Percentiles rank a stretch among this genome's conserved stretches.
These are phyloP conservation scores for Lachnellula cervina DNA, from an alignment of 2,329 filamentous ascomycete genomes.

Conservation along the genomic window DNA sequence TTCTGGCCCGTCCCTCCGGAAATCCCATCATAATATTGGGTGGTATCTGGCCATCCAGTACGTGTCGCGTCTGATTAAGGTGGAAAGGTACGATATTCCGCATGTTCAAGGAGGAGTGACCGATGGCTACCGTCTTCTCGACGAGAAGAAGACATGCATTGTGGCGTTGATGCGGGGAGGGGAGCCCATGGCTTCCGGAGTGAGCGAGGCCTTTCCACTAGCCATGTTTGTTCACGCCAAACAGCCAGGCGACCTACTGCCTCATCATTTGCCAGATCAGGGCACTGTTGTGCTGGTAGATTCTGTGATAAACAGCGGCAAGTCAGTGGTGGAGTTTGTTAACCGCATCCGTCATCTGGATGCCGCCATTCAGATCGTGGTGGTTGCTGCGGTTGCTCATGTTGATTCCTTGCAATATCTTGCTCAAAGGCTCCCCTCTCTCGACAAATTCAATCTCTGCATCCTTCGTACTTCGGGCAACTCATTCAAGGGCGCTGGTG, in stretches of 20 bases:
- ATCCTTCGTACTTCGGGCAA: slow-evolving; percentile 52
- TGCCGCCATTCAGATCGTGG: slow-evolving; percentile 40
- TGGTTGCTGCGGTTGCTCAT: slow-evolving; percentile 54
- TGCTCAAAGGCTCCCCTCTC: slow-evolving; percentile 2
- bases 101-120: slow-evolving; percentile 48
- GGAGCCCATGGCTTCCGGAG: slow-evolving; percentile 55
- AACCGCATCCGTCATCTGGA: slow-evolving; percentile 39
- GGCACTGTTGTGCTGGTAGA: slow-evolving; percentile 51
- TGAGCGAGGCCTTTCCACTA: slow-evolving; percentile 47
- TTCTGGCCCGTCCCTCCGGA: slow-evolving; percentile 41
- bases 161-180: slow-evolving; percentile 59
- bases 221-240: slow-evolving; percentile 48
- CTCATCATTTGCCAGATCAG: slow-evolving; percentile 36
- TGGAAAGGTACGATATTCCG: slow-evolving; percentile 43
- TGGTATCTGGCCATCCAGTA: slow-evolving; percentile 49
- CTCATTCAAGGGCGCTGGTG: slow-evolving; percentile 47
- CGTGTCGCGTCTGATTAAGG: slow-evolving; percentile 42
- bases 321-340: slow-evolving; percentile 45
- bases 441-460: slow-evolving; percentile 39
- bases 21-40: slow-evolving; percentile 46
- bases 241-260: slow-evolving; percentile 37
- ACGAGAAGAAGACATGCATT: slow-evolving; percentile 48
- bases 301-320: slow-evolving; percentile 55
- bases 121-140: slow-evolving; percentile 40
- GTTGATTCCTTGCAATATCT: slow-evolving; percentile 26